phyloP scores from a whole-genome alignment of 1,139 yeast genomes.

The Fermentozyma sake region DNA sequence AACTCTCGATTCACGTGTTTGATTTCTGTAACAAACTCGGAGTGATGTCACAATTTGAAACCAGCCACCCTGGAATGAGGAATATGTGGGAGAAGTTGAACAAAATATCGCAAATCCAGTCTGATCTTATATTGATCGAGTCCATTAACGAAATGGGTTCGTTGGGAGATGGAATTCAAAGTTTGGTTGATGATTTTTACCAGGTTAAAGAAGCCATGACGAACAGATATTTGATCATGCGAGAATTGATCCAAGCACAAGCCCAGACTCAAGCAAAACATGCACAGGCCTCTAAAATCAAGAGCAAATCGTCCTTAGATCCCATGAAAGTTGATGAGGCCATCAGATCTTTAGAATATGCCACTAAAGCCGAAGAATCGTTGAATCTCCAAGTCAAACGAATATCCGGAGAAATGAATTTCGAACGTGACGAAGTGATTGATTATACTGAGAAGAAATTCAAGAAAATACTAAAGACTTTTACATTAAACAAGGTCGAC shows the following conservation, averaged over 20 bases:
- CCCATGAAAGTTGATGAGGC: slow-evolving; percentile 93
- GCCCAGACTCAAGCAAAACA: slow-evolving; percentile 67
- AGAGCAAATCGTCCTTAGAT: slow-evolving; percentile 70
- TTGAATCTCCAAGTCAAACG: slow-evolving; percentile 71
- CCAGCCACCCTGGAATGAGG: slow-evolving; percentile 58
- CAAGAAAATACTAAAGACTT: slow-evolving; percentile 50
- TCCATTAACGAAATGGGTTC: slow-evolving; percentile 73
- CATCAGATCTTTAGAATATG: slow-evolving; percentile 69
- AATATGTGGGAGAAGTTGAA: slow-evolving; percentile 80
- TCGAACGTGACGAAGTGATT: slow-evolving; percentile 60
- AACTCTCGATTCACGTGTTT: slow-evolving; percentile 51
- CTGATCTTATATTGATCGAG: slow-evolving; percentile 73
- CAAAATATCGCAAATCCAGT: slow-evolving; percentile 61
- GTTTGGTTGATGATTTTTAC: slow-evolving; percentile 70
- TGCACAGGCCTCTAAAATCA: slow-evolving; percentile 67
- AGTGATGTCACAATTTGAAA: slow-evolving; percentile 48
- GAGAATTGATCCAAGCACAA: slow-evolving; percentile 81
- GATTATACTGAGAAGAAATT: slow-evolving; percentile 55
- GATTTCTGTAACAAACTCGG: slow-evolving; percentile 62
- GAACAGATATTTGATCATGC: slow-evolving; percentile 85
- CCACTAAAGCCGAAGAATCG: slow-evolving; percentile 74
- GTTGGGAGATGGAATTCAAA: slow-evolving; percentile 69
- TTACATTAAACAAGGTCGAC: slow-evolving; percentile 71
- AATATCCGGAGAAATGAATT: slow-evolving; percentile 80
- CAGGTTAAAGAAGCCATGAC: slow-evolving; percentile 90